Evolutionary conservation across 2,329 filamentous ascomycete genomes (phyloP), one percentile per base, ranked within the genome.

Genomic region (Monosporascus sp.): DNA sequence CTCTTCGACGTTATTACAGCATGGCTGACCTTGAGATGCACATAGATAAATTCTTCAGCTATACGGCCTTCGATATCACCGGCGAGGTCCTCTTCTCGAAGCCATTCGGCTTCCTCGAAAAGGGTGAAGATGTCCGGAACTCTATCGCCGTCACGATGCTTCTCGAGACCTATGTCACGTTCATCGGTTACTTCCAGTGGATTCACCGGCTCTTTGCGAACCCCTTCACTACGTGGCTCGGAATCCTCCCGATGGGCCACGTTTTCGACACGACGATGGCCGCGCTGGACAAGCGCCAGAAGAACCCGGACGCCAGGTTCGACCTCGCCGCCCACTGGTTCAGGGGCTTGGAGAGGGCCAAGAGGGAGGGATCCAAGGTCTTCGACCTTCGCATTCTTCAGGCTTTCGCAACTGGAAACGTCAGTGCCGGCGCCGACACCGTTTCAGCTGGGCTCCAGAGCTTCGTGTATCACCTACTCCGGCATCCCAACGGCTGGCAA

Each of bases 1-100:
- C 17, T 5, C 1, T 24, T 20, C 40, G 22, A 9, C 22, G 14
- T 20, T 19, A 4, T 14, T 43, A 14, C 8, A 43, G 19, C 11
- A 9, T 43, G 22, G 14, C 19, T 19, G 17, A 19, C 19, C 11
- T 19, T 43, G 20, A 54, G 2, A 56, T 62, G 24, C 49, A 62
- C 44, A 54, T 64, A 9, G 61, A 58, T 45, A 50, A 56, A 17
- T 65, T 60, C 51, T 61, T 65, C 53, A 59, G 59, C 20, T 65
- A 54, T 38, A 62, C 63, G 22, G 61, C 68, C 9, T 70, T 64
- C 49, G 67, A 70, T 54, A 58, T 68, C 26, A 55, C 65, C 20
- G 67, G 67, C 19, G 65, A 69, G 46, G 55, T 70, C n/a, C 58
- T 65, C 24, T 69, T 67, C 54, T 62, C 61, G 9, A 59, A 60